A percentile compares a stretch with the other conserved stretches of the same genome.
Conservation (phyloP, 495 filamentous ascomycete genomes). For the Penicillium simplicissimum region DNA sequence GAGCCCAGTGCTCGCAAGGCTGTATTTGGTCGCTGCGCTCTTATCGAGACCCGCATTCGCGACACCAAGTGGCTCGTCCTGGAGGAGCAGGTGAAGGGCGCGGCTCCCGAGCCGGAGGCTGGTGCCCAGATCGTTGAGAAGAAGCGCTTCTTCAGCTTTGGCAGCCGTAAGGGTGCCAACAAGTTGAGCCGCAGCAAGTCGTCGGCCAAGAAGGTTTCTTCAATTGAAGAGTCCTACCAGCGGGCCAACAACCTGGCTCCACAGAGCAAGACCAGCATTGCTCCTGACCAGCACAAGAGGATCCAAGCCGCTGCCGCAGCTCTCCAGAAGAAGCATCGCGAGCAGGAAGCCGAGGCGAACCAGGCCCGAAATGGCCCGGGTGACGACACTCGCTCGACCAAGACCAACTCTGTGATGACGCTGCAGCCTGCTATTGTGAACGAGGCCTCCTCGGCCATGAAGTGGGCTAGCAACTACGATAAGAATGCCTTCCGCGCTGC, state of each 20-base stretch:
- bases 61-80: slow-evolving; percentile 88
- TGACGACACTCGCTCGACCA: slow-evolving; percentile 50
- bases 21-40: slow-evolving; percentile 89
- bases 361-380: slow-evolving; percentile 4
- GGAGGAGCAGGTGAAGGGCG: slow-evolving; percentile 95
- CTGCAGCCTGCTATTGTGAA: slow-evolving; percentile 82
- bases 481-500: slow-evolving; percentile 77
- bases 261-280: slow-evolving; percentile 84
- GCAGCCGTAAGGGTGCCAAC: slow-evolving; percentile 58
- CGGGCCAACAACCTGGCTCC: slow-evolving; percentile 49
- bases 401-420: slow-evolving; percentile 90
- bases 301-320: slow-evolving; percentile 87
- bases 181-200: slow-evolving; percentile 69
- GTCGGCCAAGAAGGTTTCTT: slow-evolving; percentile 50
- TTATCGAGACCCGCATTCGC: slow-evolving; percentile 83
- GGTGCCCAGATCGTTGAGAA: slow-evolving; percentile 92
- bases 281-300: slow-evolving; percentile 85
- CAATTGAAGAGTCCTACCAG: slow-evolving; percentile 54
- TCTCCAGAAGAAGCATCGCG: slow-evolving; percentile 68
- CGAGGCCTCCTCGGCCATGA: slow-evolving; percentile 89
- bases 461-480: slow-evolving; percentile 79
- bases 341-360: slow-evolving; percentile 50
- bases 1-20: slow-evolving; percentile 83
- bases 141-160: slow-evolving; percentile 86
- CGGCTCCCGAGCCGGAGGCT: slow-evolving; percentile 79